Evolutionary conservation across 805 yeast genomes (phyloP).

Genomic region (Lachancea fermentati): DNA sequence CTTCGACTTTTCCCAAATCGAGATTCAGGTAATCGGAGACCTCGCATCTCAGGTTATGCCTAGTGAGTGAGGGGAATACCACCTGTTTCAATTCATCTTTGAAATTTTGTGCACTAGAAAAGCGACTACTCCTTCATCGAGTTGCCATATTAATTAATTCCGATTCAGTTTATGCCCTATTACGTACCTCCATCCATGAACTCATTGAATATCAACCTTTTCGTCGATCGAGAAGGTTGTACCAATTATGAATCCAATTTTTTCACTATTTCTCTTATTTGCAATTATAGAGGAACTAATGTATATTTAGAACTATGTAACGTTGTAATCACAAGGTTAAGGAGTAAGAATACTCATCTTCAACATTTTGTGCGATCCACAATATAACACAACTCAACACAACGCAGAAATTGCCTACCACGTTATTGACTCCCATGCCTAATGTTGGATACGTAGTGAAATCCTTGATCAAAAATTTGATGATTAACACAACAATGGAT

Average conservation of each 20-base stretch:
- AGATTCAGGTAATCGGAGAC: conserved; percentile 44
- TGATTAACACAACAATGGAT: conserved; percentile 76
- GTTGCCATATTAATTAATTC: background rate
- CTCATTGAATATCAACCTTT: background rate
- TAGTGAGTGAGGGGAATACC: background rate
- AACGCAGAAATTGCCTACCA: conserved; percentile 68
- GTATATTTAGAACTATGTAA: conserved; percentile 1
- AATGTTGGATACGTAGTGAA: conserved; percentile 75
- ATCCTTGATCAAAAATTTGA: conserved; percentile 76
- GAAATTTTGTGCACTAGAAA: background rate
- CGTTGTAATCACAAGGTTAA: conserved; percentile 52
- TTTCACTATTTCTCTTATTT: background rate
- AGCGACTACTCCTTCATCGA: background rate
- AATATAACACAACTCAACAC: conserved; percentile 84
- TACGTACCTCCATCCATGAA: background rate
- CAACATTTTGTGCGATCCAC: conserved; percentile 94
- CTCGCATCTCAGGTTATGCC: conserved; percentile 11
- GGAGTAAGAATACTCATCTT: conserved; percentile 92
- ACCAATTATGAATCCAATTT: background rate
- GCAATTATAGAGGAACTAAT: conserved; percentile 1
- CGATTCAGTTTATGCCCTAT: background rate
- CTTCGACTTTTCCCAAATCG: conserved; percentile 69
- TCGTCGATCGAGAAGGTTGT: conserved; percentile 5
- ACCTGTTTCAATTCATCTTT: background rate
- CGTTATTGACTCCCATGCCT: conserved; percentile 91